Evolutionary conservation across 106 monocot species (phyloP), one percentile per base, ranked within the genome.

Genomic region (Phalaenopsis equestris): DNA sequence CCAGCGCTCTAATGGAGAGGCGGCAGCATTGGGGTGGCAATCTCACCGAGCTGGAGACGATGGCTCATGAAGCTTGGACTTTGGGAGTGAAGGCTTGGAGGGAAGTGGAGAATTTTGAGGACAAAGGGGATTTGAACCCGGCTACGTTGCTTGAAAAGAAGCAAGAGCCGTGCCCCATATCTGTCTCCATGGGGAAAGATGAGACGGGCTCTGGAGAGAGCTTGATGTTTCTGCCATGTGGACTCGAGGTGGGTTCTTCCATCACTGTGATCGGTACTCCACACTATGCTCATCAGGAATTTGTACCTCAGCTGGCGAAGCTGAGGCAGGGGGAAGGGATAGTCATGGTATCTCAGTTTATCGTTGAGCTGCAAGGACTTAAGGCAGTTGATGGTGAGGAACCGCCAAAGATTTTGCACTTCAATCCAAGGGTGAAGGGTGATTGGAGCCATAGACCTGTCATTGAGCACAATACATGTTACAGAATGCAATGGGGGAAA

Each of bases 401-500:
- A 42, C 93, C 95, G 17, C 95, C 95, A 0, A 93, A 88, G 81
- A 93, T 96, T 55, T 77, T 96, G 67, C 95, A 96, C 79, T 79
- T 93, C 2, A 96, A 96, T 80, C 95, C 95, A 0, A 79, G 95
- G 73, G 5, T 96, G 38, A 89, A 73, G 56, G 95, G 95, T 55
- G 95, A 96, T 83, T 96, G 95, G 95, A 91, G 86, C 70, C 81
- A 88, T 67, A 83, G 75, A 21, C 89, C 93, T 8, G 85, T 96
- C 21, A 91, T 96, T 72, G 93, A 96, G 81, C 93, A 91, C 41
- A 96, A 96, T 56, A 91, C 93, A 0, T 93, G 95, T 36, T 96
- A 96, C 76, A 75, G 95, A 74, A 96, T 96, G 95, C 95, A 96
- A 75, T 96, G 95, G 95, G 95, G 91, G 2, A 72, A 75, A 17